These are phyloP conservation scores for Puccinia horiana DNA, from an alignment of 1,284 basidiomycete species.

Conservation along the genomic window DNA sequence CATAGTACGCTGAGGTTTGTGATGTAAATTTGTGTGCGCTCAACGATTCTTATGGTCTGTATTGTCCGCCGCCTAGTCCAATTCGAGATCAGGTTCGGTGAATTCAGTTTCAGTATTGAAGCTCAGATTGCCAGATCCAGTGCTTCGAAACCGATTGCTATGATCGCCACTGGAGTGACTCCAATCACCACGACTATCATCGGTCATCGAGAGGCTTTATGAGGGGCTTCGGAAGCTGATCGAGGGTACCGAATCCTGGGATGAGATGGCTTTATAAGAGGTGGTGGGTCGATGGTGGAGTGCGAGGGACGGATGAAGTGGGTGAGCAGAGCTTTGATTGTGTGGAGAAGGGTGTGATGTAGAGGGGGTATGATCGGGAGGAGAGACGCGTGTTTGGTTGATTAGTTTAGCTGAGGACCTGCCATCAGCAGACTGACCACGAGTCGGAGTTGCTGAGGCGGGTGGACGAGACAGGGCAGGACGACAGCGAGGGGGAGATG, in stretches of 20 bases:
- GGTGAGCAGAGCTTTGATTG: background rate
- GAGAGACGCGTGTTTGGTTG: background rate
- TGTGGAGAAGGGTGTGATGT: no score
- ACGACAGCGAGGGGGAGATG: background rate
- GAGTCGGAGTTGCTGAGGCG: conserved; percentile 12
- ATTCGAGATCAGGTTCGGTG: conserved; percentile 41
- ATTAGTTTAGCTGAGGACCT: background rate
- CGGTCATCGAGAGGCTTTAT: conserved; percentile 33
- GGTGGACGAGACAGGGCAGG: conserved; percentile 29
- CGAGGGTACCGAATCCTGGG: conserved; percentile 45
- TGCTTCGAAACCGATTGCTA: background rate
- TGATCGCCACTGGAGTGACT: conserved; percentile 37
- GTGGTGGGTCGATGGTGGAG: background rate
- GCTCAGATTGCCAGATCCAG: conserved; percentile 22
- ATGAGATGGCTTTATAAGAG: conserved; percentile 23
- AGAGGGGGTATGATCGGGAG: no score
- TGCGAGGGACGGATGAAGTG: background rate
- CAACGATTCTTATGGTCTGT: conserved; percentile 31
- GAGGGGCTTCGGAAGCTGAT: conserved; percentile 24
- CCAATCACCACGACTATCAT: conserved; percentile 35
- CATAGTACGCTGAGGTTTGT: background rate
- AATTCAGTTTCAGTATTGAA: conserved; percentile 45
- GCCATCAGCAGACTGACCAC: background rate
- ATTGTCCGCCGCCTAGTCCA: conserved; percentile 31
- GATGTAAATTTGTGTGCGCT: background rate